Conservation (phyloP, 139 green algal genomes). For the Auxenochlorella pyrenoidosa region DNA sequence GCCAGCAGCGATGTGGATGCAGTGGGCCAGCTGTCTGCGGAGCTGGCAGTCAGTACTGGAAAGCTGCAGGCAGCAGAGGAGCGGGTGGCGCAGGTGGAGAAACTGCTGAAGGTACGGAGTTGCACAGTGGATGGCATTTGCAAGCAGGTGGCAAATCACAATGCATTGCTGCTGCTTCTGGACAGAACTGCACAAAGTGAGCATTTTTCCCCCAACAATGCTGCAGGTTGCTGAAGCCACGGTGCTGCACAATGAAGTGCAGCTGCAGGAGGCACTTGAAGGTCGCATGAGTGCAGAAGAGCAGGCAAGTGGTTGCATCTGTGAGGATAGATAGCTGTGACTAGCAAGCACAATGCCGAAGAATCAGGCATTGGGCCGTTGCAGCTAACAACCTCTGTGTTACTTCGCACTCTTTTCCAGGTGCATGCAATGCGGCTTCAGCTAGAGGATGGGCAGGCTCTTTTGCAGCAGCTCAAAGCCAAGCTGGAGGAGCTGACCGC, state of each 20-base stretch:
- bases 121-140: neutral
- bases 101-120: neutral
- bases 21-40: conserved; percentile 4
- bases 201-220: neutral
- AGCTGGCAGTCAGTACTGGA: conserved; percentile 3
- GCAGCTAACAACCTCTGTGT: neutral
- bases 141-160: no score
- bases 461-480: neutral
- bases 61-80: conserved; percentile 37
- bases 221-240: conserved; percentile 39
- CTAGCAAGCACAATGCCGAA: neutral
- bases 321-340: neutral
- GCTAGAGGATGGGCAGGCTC: neutral
- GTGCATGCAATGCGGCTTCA: neutral
- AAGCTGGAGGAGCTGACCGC: neutral
- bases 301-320: conserved; percentile 36
- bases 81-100: conserved; percentile 29
- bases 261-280: conserved; percentile 43
- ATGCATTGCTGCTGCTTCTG: neutral
- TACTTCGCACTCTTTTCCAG: neutral
- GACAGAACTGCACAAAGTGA: neutral
- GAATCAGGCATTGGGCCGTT: neutral
- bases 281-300: conserved; percentile 41
- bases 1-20: neutral
- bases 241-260: conserved; percentile 35